Evolutionary conservation across 1,139 yeast genomes (phyloP).

Genomic region (Suhomyces anneliseae): DNA sequence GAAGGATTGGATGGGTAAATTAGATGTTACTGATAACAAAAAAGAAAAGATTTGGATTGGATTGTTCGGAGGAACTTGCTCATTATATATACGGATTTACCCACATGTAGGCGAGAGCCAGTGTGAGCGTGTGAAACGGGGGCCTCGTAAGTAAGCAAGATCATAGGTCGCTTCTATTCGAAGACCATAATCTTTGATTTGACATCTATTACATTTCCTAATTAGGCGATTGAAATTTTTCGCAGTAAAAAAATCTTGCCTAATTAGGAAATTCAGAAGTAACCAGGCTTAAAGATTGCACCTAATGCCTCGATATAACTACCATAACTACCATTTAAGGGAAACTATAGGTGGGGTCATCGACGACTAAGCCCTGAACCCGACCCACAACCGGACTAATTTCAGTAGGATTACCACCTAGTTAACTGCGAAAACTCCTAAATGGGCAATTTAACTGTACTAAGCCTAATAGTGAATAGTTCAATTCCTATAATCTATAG

Average conservation of each 20-base stretch:
- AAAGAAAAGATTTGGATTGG: background rate
- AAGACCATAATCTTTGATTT: conserved; percentile 3
- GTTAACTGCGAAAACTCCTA: background rate
- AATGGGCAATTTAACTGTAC: background rate
- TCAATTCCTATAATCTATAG: background rate
- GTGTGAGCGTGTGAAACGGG: conserved; percentile 1
- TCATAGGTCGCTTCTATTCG: conserved; percentile 1
- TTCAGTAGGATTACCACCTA: background rate
- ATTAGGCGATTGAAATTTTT: conserved; percentile 16
- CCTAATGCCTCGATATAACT: background rate
- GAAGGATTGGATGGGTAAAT: background rate
- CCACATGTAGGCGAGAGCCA: background rate
- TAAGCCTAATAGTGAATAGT: background rate
- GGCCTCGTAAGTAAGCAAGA: conserved; percentile 1
- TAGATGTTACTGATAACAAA: background rate
- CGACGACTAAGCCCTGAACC: background rate
- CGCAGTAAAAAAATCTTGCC: conserved; percentile 16
- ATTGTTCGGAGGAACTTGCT: background rate
- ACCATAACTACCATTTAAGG: conserved; percentile 1
- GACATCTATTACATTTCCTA: conserved; percentile 19
- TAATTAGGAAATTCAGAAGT: conserved; percentile 16
- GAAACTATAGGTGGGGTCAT: conserved; percentile 3
- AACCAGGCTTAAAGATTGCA: background rate
- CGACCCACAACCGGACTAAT: conserved; percentile 3
- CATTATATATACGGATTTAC: background rate